These are phyloP conservation scores for Carex kokanica DNA, from an alignment of 176 grass and related monocot genomes.

Conservation along the genomic window DNA sequence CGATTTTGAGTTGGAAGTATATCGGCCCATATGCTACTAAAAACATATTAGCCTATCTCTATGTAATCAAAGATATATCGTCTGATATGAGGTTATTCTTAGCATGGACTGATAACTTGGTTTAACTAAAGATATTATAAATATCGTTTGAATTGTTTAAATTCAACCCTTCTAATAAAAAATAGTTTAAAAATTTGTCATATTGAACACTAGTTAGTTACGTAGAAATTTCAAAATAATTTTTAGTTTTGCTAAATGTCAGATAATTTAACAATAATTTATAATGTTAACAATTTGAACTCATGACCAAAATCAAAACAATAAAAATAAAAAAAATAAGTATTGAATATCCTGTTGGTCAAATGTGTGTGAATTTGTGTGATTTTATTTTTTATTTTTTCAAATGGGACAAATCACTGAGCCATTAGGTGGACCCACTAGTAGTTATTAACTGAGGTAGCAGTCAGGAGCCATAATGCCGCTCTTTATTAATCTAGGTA, in stretches of 20 bases:
- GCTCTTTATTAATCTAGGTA: slow-evolving; percentile 11
- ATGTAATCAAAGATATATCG: background rate
- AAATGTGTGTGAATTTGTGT: background rate
- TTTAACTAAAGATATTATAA: too few relatives aligned
- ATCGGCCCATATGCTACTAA: too few relatives aligned
- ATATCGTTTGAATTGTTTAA: too few relatives aligned
- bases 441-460: background rate
- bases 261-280: background rate
- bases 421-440: background rate
- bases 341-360: background rate
- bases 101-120: background rate
- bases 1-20: too few relatives aligned
- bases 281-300: background rate
- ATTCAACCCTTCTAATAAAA: too few relatives aligned
- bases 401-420: slow-evolving; percentile 5
- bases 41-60: too few relatives aligned
- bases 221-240: background rate
- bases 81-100: background rate
- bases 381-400: background rate
- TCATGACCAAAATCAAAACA: background rate
- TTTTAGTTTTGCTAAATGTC: background rate
- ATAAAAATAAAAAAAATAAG: background rate
- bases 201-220: too few relatives aligned
- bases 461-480: slow-evolving; percentile 2
- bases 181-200: too few relatives aligned